Conservation (phyloP, 2,329 filamentous ascomycete species). For the Claviceps sp. region DNA sequence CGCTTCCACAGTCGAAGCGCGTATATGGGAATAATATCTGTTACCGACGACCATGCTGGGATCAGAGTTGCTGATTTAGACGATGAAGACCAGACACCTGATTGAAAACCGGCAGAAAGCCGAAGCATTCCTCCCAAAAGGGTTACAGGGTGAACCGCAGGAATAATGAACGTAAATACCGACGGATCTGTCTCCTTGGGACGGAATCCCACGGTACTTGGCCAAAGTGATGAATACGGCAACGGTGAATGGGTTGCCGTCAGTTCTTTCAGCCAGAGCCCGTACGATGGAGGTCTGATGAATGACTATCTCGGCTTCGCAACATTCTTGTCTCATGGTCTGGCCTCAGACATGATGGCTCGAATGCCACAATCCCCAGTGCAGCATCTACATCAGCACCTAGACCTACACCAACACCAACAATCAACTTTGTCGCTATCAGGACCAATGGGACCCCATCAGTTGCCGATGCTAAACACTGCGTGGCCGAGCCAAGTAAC, state of each 20-base stretch:
- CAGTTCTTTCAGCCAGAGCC: conserved; percentile 50
- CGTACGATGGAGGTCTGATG: conserved; percentile 36
- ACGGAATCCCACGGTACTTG: conserved; percentile 17
- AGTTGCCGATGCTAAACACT: conserved; percentile 56
- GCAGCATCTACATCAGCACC: conserved; percentile 20
- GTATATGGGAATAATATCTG: background rate
- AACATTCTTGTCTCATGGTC: conserved; percentile 39
- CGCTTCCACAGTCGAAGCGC: background rate
- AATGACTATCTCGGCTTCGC: conserved; percentile 50
- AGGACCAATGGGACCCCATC: conserved; percentile 38
- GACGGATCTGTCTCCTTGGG: conserved; percentile 19
- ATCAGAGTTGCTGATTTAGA: background rate
- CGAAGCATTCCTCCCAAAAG: too few species aligned
- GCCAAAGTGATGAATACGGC: conserved; percentile 19
- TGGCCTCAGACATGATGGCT: conserved; percentile 36
- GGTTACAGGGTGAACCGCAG: background rate
- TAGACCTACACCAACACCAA: conserved; percentile 9
- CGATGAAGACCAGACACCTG: background rate
- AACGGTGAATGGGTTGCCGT: conserved; percentile 43
- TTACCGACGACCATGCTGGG: background rate
- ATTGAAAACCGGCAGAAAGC: background rate
- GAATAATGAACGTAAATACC: conserved; percentile 20
- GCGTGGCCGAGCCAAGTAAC: conserved; percentile 76
- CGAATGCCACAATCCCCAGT: conserved; percentile 36
- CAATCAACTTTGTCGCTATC: conserved; percentile 21